These are phyloP conservation scores for Monosporascus cannonballus DNA, from an alignment of 2,329 filamentous ascomycete species.

Conservation along the genomic window DNA sequence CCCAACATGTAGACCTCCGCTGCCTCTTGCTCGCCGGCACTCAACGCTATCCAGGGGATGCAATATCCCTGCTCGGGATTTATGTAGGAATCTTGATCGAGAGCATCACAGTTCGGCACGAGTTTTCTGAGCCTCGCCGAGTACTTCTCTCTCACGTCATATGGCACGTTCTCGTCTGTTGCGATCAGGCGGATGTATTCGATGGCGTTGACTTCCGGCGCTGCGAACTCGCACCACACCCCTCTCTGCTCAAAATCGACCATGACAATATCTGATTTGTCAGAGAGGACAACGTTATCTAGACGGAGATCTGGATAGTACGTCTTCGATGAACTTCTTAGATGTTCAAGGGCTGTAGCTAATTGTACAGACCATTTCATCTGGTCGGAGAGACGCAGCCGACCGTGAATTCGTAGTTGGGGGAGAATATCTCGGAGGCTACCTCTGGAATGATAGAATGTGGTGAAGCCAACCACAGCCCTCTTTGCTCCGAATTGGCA, in stretches of 20 bases:
- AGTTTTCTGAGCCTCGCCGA: constrained; percentile 34
- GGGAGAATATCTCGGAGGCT: constrained; percentile 51
- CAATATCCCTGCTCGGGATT: constrained; percentile 48
- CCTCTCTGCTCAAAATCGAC: constrained; percentile 59
- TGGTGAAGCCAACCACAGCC: constrained; percentile 50
- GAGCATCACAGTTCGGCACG: constrained; percentile 39
- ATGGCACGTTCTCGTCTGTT: constrained; percentile 39
- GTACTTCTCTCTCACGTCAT: constrained; percentile 34
- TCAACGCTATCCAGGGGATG: constrained; percentile 50
- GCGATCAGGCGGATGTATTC: constrained; percentile 52
- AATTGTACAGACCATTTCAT: constrained; percentile 50
- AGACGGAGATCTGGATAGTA: constrained; percentile 56
- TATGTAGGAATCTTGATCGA: constrained; percentile 37
- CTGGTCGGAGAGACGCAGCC: constrained; percentile 37
- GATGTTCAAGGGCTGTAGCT: constrained; percentile 43
- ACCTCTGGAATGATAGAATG: constrained; percentile 48
- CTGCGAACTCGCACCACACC: constrained; percentile 56
- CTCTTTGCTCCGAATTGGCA: constrained; percentile 50
- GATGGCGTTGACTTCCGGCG: constrained; percentile 54
- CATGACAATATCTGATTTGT: constrained; percentile 42
- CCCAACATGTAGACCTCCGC: constrained; percentile 60
- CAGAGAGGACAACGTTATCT: constrained; percentile 52
- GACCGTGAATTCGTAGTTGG: constrained; percentile 39
- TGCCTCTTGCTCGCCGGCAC: constrained; percentile 44
- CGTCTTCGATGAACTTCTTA: constrained; percentile 36